Base-by-base conservation (phyloP, 441 rosid genomes). In the Gossypium davidsonii region DNA sequence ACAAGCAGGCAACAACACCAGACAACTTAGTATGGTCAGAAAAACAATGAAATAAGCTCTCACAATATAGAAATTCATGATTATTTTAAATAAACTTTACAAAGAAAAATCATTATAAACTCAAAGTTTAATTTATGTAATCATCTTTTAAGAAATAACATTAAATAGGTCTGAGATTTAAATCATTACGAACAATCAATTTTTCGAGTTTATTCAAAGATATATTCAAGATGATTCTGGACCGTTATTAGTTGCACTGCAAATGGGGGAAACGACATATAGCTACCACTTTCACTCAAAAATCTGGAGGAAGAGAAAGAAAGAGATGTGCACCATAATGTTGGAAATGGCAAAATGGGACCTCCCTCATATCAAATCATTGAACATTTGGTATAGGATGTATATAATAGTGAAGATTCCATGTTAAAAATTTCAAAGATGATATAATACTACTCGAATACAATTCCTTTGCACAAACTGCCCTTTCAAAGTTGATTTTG, bases 251-350 rank as follows among this genome's bases (percentile, higher is more conserved):
- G 53, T 69, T 53, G 65, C 37, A 26, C 8, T 34, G 70, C 51
- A 46, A 44, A 70, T 25, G 23, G 26, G 15, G 28, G 37, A 48
- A 11, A 61, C 55, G 37, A 62, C 64, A 34, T 34, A 34, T 6
- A 34, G 39, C 65, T n/a, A 51, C 55, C 20, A 42, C 71, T 59
- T 62, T 25, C 67, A 62, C 8, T 25, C 68, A 65, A 12, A 12
- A 11, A 44, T 34, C 31, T 26, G 80, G 26, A 37, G 26, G 51
- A n/a, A 15, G 69, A 37, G 52, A 56, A 49, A 48, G 66, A 72
- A 71, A 61, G 76, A 59, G 73, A 70, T 74, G 46, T 21, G 76
- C 76, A 80, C 73, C 64, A 61, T 61, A 44, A 28, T 11, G 44
- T 20, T 58, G 20, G 21, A 9, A 52, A 57, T 39, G 28, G 21